These are phyloP conservation scores for Crithidia sp. DNA, from an alignment of 208 protist genomes.

Conservation along the genomic window DNA sequence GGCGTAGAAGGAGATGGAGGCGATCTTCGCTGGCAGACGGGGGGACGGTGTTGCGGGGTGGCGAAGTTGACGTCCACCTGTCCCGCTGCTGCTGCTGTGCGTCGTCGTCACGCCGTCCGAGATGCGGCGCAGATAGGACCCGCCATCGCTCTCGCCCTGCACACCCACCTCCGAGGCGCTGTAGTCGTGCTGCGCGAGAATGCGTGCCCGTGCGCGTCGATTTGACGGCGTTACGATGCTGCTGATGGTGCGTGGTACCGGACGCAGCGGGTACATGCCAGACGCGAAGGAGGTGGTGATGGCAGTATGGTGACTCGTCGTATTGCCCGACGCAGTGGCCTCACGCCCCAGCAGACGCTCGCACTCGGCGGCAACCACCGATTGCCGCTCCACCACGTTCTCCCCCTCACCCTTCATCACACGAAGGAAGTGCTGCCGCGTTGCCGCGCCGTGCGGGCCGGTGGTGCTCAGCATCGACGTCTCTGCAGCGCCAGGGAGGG, in stretches of 20 bases:
- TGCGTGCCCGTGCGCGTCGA: not conserved
- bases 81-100: too few relatives aligned
- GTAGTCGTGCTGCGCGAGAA: conserved; percentile 5
- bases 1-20: not conserved
- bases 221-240: conserved; percentile 5
- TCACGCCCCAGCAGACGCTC: not conserved
- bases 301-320: not conserved
- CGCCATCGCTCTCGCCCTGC: not conserved
- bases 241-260: conserved; percentile 19
- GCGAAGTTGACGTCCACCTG: not conserved
- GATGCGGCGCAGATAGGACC: not conserved
- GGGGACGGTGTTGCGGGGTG: not conserved
- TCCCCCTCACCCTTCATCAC: conserved; percentile 14
- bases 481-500: not conserved
- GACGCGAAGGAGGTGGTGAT: conserved; percentile 25
- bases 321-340: not conserved
- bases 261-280: conserved; percentile 28
- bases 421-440: conserved; percentile 9
- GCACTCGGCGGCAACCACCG: conserved; percentile 9
- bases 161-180: not conserved
- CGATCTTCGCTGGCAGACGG: not conserved
- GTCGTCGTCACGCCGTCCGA: not conserved
- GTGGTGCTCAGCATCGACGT: not conserved
- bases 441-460: not conserved
- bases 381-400: conserved; percentile 13